Conservation (phyloP, 176 grass and related monocot genomes). For the Avena sativa region DNA sequence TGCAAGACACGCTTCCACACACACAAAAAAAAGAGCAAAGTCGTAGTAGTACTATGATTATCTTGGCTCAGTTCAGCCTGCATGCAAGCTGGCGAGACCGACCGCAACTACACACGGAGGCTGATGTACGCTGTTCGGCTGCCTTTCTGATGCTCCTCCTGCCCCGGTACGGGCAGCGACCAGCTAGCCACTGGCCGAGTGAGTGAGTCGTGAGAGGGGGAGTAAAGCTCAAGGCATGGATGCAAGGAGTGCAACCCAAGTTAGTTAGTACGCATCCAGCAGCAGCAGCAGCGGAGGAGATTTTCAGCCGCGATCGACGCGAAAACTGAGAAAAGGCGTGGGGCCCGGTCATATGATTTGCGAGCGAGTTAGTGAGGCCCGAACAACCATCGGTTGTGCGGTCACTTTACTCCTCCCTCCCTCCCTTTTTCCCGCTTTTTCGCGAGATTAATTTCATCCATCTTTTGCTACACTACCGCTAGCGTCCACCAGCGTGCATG, state of each 20-base stretch:
- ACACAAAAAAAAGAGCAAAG: background rate
- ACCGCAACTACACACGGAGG: background rate
- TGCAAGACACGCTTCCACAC: background rate
- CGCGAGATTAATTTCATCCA: background rate
- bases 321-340: background rate
- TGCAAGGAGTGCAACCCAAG: slow-evolving; percentile 68
- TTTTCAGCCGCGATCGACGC: background rate
- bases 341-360: slow-evolving; percentile 48
- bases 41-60: background rate
- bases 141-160: background rate
- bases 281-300: background rate
- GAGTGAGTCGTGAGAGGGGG: background rate
- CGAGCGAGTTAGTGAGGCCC: slow-evolving; percentile 20
- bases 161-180: background rate
- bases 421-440: background rate
- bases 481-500: background rate
- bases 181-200: background rate
- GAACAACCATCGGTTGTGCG: slow-evolving; percentile 70
- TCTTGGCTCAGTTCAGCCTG: background rate
- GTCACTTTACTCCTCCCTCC: slow-evolving; percentile 55
- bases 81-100: background rate
- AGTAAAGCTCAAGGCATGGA: slow-evolving; percentile 54
- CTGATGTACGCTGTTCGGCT: background rate
- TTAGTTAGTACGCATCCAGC: slow-evolving; percentile 28
- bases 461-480: background rate